phyloP scores from a whole-genome alignment of 768 basidiomycete genomes.

The Lactarius hatsudake region DNA sequence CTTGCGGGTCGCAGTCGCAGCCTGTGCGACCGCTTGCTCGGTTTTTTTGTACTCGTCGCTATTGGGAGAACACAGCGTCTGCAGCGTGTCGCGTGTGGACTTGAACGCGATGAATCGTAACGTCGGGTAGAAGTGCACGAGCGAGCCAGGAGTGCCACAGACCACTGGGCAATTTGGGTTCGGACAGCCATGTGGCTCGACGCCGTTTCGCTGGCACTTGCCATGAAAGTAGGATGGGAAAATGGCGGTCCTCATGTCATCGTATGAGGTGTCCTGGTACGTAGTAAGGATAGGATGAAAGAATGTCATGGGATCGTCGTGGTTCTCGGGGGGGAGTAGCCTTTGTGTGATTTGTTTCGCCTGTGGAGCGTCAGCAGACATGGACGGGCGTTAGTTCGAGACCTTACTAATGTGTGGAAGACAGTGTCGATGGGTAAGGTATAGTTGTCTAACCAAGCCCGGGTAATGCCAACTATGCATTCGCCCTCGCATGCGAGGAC shows the following conservation, averaged over 20 bases:
- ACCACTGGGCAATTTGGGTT: constrained; percentile 77
- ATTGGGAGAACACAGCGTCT: constrained; percentile 37
- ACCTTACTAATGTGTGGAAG: constrained; percentile 44
- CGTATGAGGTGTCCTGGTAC: constrained; percentile 46
- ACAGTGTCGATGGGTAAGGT: constrained; percentile 40
- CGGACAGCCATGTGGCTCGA: constrained; percentile 68
- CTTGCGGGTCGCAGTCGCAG: constrained; percentile 29
- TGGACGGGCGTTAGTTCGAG: background rate
- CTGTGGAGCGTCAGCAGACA: constrained; percentile 32
- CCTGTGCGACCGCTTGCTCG: constrained; percentile 42
- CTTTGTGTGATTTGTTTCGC: constrained; percentile 37
- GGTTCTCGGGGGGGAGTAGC: constrained; percentile 35
- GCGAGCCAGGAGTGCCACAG: constrained; percentile 79
- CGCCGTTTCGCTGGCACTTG: constrained; percentile 58
- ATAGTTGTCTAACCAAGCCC: constrained; percentile 53
- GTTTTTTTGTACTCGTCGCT: constrained; percentile 44
- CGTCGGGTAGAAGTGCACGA: constrained; percentile 61
- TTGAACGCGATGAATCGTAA: constrained; percentile 52
- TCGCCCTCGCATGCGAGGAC: constrained; percentile 66
- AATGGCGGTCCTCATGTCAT: constrained; percentile 51
- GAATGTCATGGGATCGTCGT: constrained; percentile 33
- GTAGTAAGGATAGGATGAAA: constrained; percentile 47
- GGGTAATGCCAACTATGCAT: constrained; percentile 61
- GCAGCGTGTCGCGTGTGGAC: constrained; percentile 38
- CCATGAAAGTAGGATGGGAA: constrained; percentile 75